A percentile compares a stretch with the other conserved stretches of the same genome.
Evolutionary conservation across 352 stramenopile species (phyloP).

Genomic region (Globisporangium nunn): DNA sequence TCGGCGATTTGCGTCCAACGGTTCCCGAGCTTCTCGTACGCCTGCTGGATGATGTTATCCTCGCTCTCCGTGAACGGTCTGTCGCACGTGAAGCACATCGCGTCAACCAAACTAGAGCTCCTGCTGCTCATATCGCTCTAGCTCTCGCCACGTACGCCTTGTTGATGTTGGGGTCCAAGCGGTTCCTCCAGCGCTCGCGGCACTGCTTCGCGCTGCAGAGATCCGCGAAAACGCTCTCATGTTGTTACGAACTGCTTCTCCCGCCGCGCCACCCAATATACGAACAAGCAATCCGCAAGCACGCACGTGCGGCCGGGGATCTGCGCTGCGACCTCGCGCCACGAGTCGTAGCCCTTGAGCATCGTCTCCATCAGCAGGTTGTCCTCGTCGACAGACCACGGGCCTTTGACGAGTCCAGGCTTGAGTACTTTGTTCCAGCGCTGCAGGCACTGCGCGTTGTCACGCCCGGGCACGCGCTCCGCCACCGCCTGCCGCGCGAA

Average conservation of each 20-base stretch:
- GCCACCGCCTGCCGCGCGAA: constrained; percentile 36
- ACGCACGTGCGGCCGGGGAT: constrained; percentile 67
- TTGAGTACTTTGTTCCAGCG: constrained; percentile 89
- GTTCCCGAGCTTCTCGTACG: constrained; percentile 81
- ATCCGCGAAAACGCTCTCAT: constrained; percentile 6
- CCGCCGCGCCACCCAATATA: neutral
- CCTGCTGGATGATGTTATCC: constrained; percentile 65
- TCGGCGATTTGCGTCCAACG: constrained; percentile 86
- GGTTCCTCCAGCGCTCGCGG: constrained; percentile 95
- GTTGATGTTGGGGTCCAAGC: constrained; percentile 92
- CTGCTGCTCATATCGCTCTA: neutral
- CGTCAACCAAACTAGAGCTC: neutral
- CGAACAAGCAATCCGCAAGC: neutral
- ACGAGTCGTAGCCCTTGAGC: constrained; percentile 72
- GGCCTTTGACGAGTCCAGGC: constrained; percentile 89
- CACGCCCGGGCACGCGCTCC: constrained; percentile 45
- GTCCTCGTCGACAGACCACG: constrained; percentile 91
- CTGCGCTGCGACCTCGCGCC: constrained; percentile 56
- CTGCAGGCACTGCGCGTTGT: constrained; percentile 82
- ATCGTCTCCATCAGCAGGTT: constrained; percentile 79
- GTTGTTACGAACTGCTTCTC: too few species aligned
- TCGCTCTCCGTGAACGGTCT: constrained; percentile 63
- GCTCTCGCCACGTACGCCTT: constrained; percentile 42
- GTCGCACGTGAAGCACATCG: neutral
- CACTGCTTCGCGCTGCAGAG: constrained; percentile 88